Conservation (phyloP, 2,329 filamentous ascomycete species). For the Cercospora zeina region DNA sequence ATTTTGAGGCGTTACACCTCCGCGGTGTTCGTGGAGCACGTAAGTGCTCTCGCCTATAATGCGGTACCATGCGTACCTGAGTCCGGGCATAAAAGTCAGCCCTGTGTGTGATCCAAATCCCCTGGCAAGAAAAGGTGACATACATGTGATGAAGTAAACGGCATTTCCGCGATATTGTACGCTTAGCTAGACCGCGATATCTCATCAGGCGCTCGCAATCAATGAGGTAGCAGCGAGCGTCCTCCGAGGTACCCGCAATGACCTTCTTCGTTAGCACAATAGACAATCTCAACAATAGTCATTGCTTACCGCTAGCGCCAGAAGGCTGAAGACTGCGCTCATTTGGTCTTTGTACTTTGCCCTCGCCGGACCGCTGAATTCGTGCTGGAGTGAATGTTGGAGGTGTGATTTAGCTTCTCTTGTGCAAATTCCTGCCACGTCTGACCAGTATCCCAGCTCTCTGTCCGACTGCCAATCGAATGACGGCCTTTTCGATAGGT, state of each 20-base stretch:
- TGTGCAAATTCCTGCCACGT: background rate
- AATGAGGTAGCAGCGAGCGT: conserved; percentile 43
- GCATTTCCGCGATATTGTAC: conserved; percentile 42
- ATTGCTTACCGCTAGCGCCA: conserved; percentile 40
- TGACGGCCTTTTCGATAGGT: conserved; percentile 4
- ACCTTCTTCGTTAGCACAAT: background rate
- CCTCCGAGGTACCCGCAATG: conserved; percentile 32
- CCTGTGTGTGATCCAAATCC: too few relatives aligned
- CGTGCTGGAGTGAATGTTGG: conserved; percentile 37
- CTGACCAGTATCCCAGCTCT: background rate
- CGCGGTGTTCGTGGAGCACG: conserved; percentile 31
- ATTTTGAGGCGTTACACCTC: background rate
- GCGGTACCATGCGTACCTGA: conserved; percentile 41
- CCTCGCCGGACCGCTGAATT: conserved; percentile 37
- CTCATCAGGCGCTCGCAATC: conserved; percentile 44
- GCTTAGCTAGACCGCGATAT: conserved; percentile 42
- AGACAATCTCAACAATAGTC: too few relatives aligned
- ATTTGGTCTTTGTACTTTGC: conserved; percentile 46
- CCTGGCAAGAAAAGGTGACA: background rate
- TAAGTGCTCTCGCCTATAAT: conserved; percentile 37
- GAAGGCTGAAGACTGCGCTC: conserved; percentile 42
- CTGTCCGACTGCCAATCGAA: background rate
- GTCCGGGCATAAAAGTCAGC: background rate
- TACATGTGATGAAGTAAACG: conserved; percentile 44
- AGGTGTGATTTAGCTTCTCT: conserved; percentile 32